Base-by-base conservation (phyloP, 306 rosid genomes). In the Acacia confusa region DNA sequence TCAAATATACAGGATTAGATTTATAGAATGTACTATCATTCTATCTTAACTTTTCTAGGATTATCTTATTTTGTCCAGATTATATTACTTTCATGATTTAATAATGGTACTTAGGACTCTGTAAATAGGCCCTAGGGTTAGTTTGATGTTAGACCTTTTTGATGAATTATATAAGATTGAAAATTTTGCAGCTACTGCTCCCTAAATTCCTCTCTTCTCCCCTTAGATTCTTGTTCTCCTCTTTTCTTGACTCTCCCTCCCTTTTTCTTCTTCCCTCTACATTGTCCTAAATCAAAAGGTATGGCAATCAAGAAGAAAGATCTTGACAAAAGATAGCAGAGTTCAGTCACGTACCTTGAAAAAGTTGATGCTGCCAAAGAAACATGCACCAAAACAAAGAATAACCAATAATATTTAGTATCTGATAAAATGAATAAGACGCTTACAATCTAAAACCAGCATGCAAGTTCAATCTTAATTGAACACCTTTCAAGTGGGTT, bases 401-500 rank as follows among this genome's bases (percentile, higher is more conserved):
- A 74, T 19, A 66, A 24, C 47, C 58, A 9, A 58, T 25, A 70
- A 61, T 43, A 67, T 27, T 81, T 32, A 81, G 72, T 52, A 57
- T n/a, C 38, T 38, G 36, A 73, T 69, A 73, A 80, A 72, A 45
- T 73, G 36, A 32, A 70, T 72, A 61, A 80, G 67, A 77, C 81
- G 73, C 28, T 15, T 28, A 30, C 45, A 57, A 74, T 68, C 60
- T 25, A 68, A 69, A 15, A 34, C 69, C 36, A 74, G 44, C 28
- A 76, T 28, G 77, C 50, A 52, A 40, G 76, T 19, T 79, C 24
- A 75, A 58, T 67, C 78, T 73, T 82, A 57, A 65, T 70, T 57
- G 72, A 81, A 82, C 87, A 95, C 99, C 97, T 91, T 85, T 88
- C 91, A 47, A 95, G 92, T 85, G 99, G 98, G 88, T 92, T 93